Evolutionary conservation across 2,329 filamentous ascomycete species (phyloP), one percentile per base, ranked within the genome.

Genomic region (Calonectria ilicicola): DNA sequence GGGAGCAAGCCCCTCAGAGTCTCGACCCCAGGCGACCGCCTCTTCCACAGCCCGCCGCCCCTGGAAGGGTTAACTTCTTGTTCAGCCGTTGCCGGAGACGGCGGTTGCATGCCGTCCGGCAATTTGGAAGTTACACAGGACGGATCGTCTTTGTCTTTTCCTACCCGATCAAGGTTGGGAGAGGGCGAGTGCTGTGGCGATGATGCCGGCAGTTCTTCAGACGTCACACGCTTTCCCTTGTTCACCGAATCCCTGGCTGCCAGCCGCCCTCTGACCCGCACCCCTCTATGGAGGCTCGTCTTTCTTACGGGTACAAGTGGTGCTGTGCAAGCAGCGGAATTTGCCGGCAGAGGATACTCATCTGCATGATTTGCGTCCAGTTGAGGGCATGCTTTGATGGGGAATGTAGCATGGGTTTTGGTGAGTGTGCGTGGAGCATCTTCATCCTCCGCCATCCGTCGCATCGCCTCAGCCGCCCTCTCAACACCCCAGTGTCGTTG

Each of bases 401-500:
- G 12, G 5, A 27, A 27, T 12, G 23, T 9, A 62, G 15, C 35
- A 35, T 56, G 65, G 21, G 21, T n/a, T 19, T 44, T 35, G 19
- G 63, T 38, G 29, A 68, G 19, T 42, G 64, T 74, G 27, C 67
- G 38, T 40, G 68, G 72, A 14, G 62, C 73, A 14, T 65, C 63
- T 26, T 71, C 73, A 35, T 67, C 65, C 38, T 68, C 62, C 15
- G 76, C 67, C n/a, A 84, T 81, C 51, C 77, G 82, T 47, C 82
- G 80, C 76, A 88, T 85, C 68, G 85, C 83, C 49, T 86, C 81
- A 19, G 80, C 81, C 5, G 88, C 88, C 7, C 85, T 86, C 15
- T 83, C 78, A 3, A 81, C 75, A 0, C 88, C 88, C 89, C 85
- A 91, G 76, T 90, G 85, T 23, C 84, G 83, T 56, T 86, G 83